Percentiles rank a stretch among this genome's conserved stretches.
phyloP scores from a whole-genome alignment of 2,329 filamentous ascomycete species.

The Hypoxylon sp. region DNA sequence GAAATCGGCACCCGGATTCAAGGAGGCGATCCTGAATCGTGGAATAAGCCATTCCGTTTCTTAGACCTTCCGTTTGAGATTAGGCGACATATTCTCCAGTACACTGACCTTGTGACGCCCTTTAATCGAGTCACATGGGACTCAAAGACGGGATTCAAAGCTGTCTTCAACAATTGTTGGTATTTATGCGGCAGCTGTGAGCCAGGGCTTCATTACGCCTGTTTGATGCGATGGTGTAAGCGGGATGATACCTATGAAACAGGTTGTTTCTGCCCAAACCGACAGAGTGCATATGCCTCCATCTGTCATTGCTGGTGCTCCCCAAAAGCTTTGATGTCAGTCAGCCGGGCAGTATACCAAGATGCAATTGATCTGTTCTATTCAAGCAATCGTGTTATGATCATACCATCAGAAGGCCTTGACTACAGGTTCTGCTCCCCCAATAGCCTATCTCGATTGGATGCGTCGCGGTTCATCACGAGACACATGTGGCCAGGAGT shows the following conservation, averaged over 20 bases:
- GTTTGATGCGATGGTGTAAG: neutral
- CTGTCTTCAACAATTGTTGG: no score
- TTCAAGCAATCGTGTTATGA: neutral
- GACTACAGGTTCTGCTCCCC: slow-evolving; percentile 5
- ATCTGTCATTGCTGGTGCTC: slow-evolving; percentile 32
- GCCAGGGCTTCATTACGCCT: no score
- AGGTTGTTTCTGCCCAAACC: slow-evolving; percentile 12
- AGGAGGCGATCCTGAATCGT: neutral
- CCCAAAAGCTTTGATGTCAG: slow-evolving; percentile 19
- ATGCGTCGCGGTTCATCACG: slow-evolving; percentile 35
- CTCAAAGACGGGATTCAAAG: slow-evolving; percentile 20
- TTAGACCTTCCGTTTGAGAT: slow-evolving; percentile 26
- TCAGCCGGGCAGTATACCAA: neutral
- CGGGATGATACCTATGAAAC: neutral
- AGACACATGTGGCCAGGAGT: slow-evolving; percentile 40
- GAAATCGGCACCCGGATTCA: neutral
- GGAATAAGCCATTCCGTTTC: slow-evolving; percentile 1
- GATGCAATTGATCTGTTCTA: neutral
- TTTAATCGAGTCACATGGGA: slow-evolving; percentile 23
- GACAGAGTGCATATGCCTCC: slow-evolving; percentile 29
- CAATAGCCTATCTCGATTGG: slow-evolving; percentile 29
- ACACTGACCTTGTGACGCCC: slow-evolving; percentile 27
- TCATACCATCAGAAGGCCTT: slow-evolving; percentile 10
- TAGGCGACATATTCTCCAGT: slow-evolving; percentile 25
- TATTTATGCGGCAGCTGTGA: no score